Evolutionary conservation across 2,329 filamentous ascomycete species (phyloP).

Genomic region (Xylaria sp.): DNA sequence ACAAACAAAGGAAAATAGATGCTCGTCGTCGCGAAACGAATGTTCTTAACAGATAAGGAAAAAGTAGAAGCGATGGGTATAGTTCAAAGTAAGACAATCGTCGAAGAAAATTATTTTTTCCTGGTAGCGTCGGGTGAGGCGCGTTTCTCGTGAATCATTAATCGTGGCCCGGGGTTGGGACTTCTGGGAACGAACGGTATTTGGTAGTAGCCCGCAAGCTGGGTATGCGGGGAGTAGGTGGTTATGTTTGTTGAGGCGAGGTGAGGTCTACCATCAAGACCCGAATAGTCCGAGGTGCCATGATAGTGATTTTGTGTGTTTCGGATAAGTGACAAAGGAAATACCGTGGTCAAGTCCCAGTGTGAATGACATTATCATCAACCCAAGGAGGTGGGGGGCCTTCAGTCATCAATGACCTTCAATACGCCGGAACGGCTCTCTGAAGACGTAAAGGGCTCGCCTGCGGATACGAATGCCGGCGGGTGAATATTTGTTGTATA

Average conservation of each 20-base stretch:
- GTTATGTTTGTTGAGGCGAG: no score
- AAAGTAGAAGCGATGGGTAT: background rate
- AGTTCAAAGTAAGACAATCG: constrained; percentile 17
- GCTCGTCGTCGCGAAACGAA: background rate
- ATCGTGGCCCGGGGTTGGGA: constrained; percentile 12
- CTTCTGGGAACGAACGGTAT: background rate
- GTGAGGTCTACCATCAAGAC: no score
- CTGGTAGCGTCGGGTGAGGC: constrained; percentile 4
- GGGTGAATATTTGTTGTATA: constrained; percentile 46
- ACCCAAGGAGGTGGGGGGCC: constrained; percentile 1
- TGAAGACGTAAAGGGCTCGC: constrained; percentile 43
- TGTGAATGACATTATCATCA: constrained; percentile 1
- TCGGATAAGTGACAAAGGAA: constrained; percentile 1
- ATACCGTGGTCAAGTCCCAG: constrained; percentile 13
- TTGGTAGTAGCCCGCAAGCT: constrained; percentile 6
- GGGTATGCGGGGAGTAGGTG: constrained; percentile 7
- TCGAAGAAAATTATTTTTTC: constrained; percentile 24
- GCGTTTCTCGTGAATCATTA: constrained; percentile 19
- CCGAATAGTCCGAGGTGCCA: constrained; percentile 13
- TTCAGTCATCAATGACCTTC: constrained; percentile 17
- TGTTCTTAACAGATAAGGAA: constrained; percentile 4
- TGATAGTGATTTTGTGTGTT: constrained; percentile 9
- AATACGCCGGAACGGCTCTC: constrained; percentile 43
- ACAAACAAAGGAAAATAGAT: background rate
- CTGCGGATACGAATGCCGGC: constrained; percentile 44